Evolutionary conservation across 331 rosid genomes (phyloP).

Genomic region (Rosa hybrid): DNA sequence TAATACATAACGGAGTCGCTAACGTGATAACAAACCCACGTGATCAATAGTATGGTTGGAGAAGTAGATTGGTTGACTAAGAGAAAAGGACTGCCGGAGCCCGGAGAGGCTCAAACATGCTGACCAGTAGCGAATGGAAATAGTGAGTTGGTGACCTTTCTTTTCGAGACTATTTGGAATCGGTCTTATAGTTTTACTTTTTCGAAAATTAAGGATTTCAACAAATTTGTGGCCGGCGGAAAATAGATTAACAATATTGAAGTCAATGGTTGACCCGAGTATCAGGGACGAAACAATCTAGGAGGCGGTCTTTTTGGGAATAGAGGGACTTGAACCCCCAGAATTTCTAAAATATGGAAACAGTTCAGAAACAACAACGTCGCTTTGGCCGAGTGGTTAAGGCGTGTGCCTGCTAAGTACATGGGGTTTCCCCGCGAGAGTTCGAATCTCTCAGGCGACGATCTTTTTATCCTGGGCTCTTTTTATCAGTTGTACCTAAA

Average conservation of each 20-base stretch:
- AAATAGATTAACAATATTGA: background rate
- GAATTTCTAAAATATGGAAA: too few relatives aligned
- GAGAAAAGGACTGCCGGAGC: background rate
- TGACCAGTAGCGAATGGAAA: background rate
- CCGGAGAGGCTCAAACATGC: background rate
- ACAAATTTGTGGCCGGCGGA: background rate
- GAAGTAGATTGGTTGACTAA: background rate
- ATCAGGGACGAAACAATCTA: background rate
- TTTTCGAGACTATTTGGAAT: background rate
- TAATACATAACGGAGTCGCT: background rate
- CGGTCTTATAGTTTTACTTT: background rate
- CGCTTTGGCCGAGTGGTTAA: constrained; percentile 99
- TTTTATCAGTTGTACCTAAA: too few relatives aligned
- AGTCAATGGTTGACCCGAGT: background rate
- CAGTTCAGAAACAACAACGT: background rate
- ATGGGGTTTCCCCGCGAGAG: constrained; percentile 77
- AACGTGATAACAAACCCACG: background rate
- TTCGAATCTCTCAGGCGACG: constrained; percentile 85
- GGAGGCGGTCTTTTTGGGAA: too few relatives aligned
- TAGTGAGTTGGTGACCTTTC: background rate
- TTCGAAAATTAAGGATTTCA: background rate
- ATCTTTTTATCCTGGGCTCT: too few relatives aligned
- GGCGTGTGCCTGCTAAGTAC: constrained; percentile 91
- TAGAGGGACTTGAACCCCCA: too few relatives aligned
- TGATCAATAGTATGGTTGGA: background rate